Evolutionary conservation across 1,284 basidiomycete species (phyloP).

Genomic region (Leucoagaricus sp.): DNA sequence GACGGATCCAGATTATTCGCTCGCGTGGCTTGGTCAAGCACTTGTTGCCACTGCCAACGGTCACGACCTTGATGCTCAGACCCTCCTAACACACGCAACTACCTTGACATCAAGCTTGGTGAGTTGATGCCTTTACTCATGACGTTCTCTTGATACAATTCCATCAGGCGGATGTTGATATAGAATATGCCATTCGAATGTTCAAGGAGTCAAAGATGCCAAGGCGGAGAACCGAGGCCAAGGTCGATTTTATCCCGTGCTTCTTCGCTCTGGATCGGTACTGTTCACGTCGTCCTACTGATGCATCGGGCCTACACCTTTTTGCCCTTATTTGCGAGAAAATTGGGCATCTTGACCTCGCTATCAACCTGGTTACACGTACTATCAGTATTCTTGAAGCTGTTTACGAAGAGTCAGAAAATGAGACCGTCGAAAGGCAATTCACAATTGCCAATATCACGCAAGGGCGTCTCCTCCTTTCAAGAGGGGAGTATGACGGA

Average conservation of each 20-base stretch:
- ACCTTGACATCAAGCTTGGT: conserved; percentile 72
- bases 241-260: conserved; percentile 63
- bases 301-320: conserved; percentile 82
- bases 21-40: conserved; percentile 95
- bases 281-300: conserved; percentile 65
- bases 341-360: conserved; percentile 72
- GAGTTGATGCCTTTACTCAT: conserved; percentile 30
- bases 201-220: conserved; percentile 49
- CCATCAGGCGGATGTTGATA: conserved; percentile 77
- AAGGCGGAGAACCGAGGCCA: conserved; percentile 27
- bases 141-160: conserved; percentile 6
- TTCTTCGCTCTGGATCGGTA: conserved; percentile 86
- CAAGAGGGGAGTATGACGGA: conserved; percentile 55
- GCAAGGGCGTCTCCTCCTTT: conserved; percentile 77
- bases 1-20: conserved; percentile 87
- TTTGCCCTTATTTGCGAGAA: conserved; percentile 86
- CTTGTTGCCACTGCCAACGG: conserved; percentile 75
- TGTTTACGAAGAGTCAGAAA: conserved; percentile 88
- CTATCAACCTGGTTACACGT: conserved; percentile 57
- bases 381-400: conserved; percentile 80
- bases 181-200: conserved; percentile 72
- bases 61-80: conserved; percentile 62
- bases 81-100: conserved; percentile 83
- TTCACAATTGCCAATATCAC: conserved; percentile 87
- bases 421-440: conserved; percentile 70